phyloP scores from a whole-genome alignment of 116 monocot species.

The Iris pallida region DNA sequence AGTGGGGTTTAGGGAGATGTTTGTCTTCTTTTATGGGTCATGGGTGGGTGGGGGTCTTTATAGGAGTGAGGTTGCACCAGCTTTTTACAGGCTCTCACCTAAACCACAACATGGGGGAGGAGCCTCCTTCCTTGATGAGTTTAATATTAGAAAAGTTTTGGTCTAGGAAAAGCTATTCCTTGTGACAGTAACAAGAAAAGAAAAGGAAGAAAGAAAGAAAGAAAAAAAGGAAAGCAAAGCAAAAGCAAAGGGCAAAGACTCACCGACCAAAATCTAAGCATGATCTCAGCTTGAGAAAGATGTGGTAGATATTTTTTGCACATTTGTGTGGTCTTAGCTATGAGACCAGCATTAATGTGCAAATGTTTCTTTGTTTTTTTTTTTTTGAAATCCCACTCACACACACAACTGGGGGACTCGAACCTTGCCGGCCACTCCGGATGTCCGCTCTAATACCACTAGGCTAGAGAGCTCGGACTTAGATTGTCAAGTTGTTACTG shows the following conservation, averaged over 20 bases:
- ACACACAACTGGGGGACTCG: no score
- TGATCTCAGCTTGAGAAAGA: constrained; percentile 14
- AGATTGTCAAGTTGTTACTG: no score
- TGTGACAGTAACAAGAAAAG: no score
- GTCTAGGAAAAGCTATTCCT: not conserved
- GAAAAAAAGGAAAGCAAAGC: constrained; percentile 1
- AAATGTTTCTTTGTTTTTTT: no score
- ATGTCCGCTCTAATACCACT: no score
- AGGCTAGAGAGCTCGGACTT: no score
- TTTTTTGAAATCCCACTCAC: no score
- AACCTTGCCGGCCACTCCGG: no score
- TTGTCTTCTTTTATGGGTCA: constrained; percentile 1
- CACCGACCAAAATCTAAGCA: constrained; percentile 35
- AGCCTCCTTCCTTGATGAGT: not conserved
- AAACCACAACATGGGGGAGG: constrained; percentile 15
- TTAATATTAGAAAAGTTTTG: constrained; percentile 24
- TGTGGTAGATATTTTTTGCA: no score
- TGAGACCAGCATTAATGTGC: no score
- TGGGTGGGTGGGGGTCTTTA: constrained; percentile 11
- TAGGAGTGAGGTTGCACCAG: constrained; percentile 21
- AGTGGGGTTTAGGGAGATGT: constrained; percentile 1
- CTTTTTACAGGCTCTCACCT: constrained; percentile 29
- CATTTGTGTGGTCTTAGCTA: no score
- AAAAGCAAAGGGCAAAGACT: constrained; percentile 10
- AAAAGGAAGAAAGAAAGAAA: not conserved